Evolutionary conservation across 2,329 filamentous ascomycete species (phyloP).

Genomic region (Colletotrichum echinochloae): DNA sequence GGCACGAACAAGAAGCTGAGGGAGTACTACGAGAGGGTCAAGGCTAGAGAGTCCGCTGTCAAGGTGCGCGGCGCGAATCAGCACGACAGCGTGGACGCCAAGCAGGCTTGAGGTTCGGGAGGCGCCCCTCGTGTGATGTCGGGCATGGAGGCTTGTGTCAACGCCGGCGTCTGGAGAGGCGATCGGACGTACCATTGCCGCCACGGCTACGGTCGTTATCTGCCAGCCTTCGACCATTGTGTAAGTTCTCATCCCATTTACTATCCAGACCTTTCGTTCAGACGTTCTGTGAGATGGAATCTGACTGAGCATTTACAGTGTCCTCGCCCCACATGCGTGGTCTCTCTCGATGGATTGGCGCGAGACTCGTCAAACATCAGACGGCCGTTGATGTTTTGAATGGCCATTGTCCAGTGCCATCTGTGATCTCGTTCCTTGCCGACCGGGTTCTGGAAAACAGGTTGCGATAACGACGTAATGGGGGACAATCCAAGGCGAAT

Average conservation of each 20-base stretch:
- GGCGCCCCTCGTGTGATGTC: not conserved
- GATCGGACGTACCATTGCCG: not conserved
- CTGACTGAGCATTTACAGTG: not conserved
- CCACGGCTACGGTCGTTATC: not conserved
- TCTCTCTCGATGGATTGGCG: not conserved
- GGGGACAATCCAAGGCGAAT: not conserved
- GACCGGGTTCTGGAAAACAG: too few species aligned
- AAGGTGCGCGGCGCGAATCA: conserved; percentile 42
- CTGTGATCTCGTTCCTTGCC: too few species aligned
- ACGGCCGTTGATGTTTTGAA: too few species aligned
- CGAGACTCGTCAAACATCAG: too few species aligned
- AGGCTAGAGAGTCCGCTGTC: conserved; percentile 41
- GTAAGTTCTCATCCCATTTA: not conserved
- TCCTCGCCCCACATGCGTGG: not conserved
- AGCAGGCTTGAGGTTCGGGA: too few species aligned
- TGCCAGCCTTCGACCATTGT: not conserved
- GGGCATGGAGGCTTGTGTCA: not conserved
- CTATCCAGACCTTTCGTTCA: not conserved
- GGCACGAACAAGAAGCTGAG: conserved; percentile 48
- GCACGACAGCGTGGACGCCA: not conserved
- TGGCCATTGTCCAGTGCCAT: too few species aligned
- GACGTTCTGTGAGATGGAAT: not conserved
- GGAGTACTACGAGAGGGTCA: conserved; percentile 53
- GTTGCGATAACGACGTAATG: too few species aligned
- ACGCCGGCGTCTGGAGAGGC: not conserved